These are phyloP conservation scores for Trametopsis cervina DNA, from an alignment of 768 basidiomycete genomes.

Conservation along the genomic window DNA sequence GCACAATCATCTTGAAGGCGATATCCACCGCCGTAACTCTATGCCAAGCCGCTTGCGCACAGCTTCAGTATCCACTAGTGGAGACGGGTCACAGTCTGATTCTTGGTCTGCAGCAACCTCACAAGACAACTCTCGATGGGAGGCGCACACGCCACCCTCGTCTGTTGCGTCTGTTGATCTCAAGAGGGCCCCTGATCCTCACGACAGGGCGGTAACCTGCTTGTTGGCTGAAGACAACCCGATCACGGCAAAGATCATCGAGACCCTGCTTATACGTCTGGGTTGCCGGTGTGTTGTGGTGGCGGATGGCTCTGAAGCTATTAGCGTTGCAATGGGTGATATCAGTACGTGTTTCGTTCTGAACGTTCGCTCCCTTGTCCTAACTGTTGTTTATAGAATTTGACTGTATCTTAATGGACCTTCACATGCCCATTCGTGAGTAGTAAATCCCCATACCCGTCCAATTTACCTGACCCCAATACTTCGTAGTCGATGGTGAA, in stretches of 20 bases:
- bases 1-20: constrained; percentile 68
- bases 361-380: constrained; percentile 9
- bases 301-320: constrained; percentile 92
- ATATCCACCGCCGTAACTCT: constrained; percentile 61
- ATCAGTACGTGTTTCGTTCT: constrained; percentile 63
- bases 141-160: constrained; percentile 63
- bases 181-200: constrained; percentile 68
- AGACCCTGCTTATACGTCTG: constrained; percentile 86
- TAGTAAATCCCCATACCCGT: constrained; percentile 4
- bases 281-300: constrained; percentile 96
- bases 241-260: constrained; percentile 95
- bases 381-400: constrained; percentile 55
- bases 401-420: constrained; percentile 92
- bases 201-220: constrained; percentile 86
- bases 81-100: constrained; percentile 74
- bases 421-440: constrained; percentile 91
- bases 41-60: constrained; percentile 86
- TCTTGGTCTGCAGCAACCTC: constrained; percentile 52
- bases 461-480: constrained; percentile 7
- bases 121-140: constrained; percentile 35
- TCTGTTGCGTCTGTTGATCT: constrained; percentile 59
- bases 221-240: constrained; percentile 97
- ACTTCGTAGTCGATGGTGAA: constrained; percentile 77
- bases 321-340: constrained; percentile 95
- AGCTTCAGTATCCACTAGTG: constrained; percentile 74